Conservation (phyloP, 208 protist species). For the Phytomonas serpens region DNA sequence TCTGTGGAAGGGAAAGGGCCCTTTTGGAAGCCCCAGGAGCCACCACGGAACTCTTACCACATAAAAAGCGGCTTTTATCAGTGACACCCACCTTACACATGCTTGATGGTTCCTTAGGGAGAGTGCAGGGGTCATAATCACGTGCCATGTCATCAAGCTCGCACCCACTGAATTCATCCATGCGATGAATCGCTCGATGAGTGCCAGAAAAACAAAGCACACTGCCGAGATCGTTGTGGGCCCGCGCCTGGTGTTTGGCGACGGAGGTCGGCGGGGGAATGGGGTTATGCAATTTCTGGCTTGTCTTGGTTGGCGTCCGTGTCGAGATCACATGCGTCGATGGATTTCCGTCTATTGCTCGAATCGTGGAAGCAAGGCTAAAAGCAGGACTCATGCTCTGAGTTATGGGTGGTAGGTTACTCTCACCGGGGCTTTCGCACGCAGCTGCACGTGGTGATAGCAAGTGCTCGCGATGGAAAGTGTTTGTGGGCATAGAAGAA, state of each 20-base stretch:
- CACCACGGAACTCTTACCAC: background rate
- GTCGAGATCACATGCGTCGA: background rate
- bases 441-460: background rate
- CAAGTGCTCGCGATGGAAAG: background rate
- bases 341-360: background rate
- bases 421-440: background rate
- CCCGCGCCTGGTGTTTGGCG: background rate
- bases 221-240: background rate
- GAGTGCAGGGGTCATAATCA: background rate
- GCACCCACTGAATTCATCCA: background rate
- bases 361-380: background rate
- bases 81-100: background rate
- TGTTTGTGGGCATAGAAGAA: background rate
- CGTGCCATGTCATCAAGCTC: background rate
- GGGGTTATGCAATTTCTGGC: background rate
- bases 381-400: background rate
- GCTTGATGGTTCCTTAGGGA: background rate
- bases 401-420: background rate
- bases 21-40: background rate
- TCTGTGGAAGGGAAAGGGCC: background rate
- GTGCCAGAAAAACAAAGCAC: background rate
- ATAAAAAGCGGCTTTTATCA: background rate
- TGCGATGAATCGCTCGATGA: background rate
- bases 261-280: background rate
- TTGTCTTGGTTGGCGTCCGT: background rate